Conservation (phyloP, 805 yeast species). For the Candida hungchunana region DNA sequence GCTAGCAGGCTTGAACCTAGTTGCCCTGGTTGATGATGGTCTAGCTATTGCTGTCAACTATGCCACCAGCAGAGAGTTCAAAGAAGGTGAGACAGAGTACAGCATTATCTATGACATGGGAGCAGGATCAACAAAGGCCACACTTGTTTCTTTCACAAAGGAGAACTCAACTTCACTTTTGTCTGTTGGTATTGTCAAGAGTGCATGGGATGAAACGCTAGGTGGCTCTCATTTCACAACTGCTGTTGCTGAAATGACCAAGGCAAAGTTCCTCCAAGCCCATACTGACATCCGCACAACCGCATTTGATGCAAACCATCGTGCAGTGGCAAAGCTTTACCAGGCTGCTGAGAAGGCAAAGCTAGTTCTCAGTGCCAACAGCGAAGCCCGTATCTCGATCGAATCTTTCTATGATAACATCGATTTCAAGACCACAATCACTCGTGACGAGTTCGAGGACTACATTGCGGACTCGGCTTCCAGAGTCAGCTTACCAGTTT, state of each 20-base stretch:
- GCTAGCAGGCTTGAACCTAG: conserved; percentile 60
- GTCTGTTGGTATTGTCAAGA: conserved; percentile 63
- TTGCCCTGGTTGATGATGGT: conserved; percentile 82
- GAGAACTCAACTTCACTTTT: conserved; percentile 38
- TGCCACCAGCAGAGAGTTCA: conserved; percentile 53
- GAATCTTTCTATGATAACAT: conserved; percentile 71
- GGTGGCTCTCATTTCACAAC: conserved; percentile 78
- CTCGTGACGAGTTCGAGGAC: conserved; percentile 80
- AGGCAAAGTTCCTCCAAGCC: conserved; percentile 50
- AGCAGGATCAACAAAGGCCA: conserved; percentile 85
- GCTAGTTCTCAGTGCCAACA: conserved; percentile 79
- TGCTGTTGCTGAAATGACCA: conserved; percentile 55
- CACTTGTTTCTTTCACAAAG: conserved; percentile 64
- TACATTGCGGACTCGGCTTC: conserved; percentile 37
- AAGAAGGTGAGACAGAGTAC: conserved; percentile 40
- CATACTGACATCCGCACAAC: conserved; percentile 36
- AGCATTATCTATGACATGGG: conserved; percentile 88
- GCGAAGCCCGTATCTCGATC: conserved; percentile 69
- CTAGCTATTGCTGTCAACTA: conserved; percentile 85
- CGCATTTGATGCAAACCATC: conserved; percentile 42
- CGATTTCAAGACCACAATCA: conserved; percentile 64
- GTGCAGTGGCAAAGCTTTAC: conserved; percentile 63
- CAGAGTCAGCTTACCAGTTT: conserved; percentile 51
- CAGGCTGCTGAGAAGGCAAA: conserved; percentile 90
- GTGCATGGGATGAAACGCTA: conserved; percentile 59